Conservation (phyloP, 371 early-diverging fungal species). For the Vavraia culicis region DNA sequence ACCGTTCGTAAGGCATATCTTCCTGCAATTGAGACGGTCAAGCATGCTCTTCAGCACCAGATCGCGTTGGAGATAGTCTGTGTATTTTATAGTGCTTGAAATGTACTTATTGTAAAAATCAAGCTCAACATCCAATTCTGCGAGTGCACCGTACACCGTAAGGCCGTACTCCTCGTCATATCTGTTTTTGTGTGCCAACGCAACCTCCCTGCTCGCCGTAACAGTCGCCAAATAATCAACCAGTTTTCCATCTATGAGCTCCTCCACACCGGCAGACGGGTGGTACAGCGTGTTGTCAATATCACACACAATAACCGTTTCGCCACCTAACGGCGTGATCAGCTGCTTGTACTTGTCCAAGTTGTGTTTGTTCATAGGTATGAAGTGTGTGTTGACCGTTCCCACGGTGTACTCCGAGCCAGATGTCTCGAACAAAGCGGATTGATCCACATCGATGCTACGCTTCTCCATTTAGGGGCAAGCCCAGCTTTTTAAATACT, state of each 20-base stretch:
- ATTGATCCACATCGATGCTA: too few species aligned
- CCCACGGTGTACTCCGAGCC: too few species aligned
- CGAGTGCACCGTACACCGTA: not conserved
- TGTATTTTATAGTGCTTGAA: too few species aligned
- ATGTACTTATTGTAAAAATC: constrained; percentile 4
- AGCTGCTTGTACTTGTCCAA: too few species aligned
- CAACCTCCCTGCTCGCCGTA: constrained; percentile 5
- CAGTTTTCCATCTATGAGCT: constrained; percentile 4
- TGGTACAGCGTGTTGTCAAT: constrained; percentile 30
- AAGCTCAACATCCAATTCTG: not conserved
- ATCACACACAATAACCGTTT: constrained; percentile 23
- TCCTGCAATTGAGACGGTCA: constrained; percentile 7
- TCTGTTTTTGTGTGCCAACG: not conserved
- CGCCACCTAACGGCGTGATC: too few species aligned
- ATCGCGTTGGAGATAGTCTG: constrained; percentile 13
- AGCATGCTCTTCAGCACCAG: constrained; percentile 5
- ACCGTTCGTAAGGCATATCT: constrained; percentile 29
- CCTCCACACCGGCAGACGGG: constrained; percentile 5
- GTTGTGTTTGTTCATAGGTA: too few species aligned
- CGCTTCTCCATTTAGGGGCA: too few species aligned
- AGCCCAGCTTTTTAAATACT: too few species aligned
- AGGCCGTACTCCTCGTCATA: constrained; percentile 1
- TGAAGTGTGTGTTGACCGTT: too few species aligned
- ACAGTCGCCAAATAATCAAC: too few species aligned
- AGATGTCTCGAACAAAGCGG: too few species aligned